Base-by-base conservation (phyloP, 306 rosid species). In the Psophocarpus tetragonolobus region DNA sequence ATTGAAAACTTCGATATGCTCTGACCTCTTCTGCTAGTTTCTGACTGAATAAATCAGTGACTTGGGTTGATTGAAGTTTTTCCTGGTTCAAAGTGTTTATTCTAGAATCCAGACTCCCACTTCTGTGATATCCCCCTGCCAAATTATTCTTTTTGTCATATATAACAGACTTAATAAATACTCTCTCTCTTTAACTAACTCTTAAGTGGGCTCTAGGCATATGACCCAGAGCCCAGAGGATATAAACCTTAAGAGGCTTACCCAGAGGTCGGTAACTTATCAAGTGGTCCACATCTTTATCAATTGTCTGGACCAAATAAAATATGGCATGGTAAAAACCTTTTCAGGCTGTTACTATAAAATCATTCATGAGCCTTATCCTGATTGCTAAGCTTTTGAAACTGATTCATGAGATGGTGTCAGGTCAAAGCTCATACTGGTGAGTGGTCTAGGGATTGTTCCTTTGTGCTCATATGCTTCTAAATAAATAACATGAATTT, bases 231-330 rank as follows among this genome's bases (percentile, higher is more conserved):
- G 3, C 8, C 53, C 8, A 2, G 53, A 6, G 3, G 53, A 6
- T 45, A 14, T 47, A 47, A n/a, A n/a, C 3, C 21, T 47, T 47
- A 47, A 41, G 15, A 41, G 47, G 47, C 47, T 41, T 41, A 38
- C 44, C 47, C n/a, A 3, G 47, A 41, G 47, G 47, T 41, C n/a
- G 0, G 4, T 15, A 41, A 41, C 47, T 12, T 41, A 11, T 41
- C n/a, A 12, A 38, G 8, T 38, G 24, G 62, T 54, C 53, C 23
- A 62, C 70, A 29, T 73, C 62, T 42, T 53, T 38, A 50, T 18
- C 15, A 48, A 38, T 20, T 77, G 38, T 36, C 36, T 60, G 6
- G 39, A 78, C 30, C 64, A 68, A 66, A 48, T 67, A 68, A 47
- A 48, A 33, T 36, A 20, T 2, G 11, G 56, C 79, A 56, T 39